Evolutionary conservation across 495 filamentous ascomycete species (phyloP).

Genomic region (Lineolata rhizophorae): DNA sequence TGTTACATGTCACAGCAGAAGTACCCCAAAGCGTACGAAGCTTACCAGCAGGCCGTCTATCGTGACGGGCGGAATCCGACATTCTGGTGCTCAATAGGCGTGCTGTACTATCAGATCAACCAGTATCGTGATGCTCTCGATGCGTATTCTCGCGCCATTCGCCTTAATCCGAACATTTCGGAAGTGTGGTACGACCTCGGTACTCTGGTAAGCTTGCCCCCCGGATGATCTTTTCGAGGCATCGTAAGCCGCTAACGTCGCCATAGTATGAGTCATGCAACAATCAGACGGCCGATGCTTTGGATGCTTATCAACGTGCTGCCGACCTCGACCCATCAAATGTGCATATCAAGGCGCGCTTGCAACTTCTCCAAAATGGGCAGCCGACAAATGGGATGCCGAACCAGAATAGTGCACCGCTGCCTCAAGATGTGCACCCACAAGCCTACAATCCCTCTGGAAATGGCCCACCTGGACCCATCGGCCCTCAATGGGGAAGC

Average conservation of each 20-base stretch:
- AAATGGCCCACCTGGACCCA: slow-evolving; percentile 42
- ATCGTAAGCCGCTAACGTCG: slow-evolving; percentile 14
- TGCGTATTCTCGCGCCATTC: slow-evolving; percentile 94
- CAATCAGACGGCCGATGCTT: slow-evolving; percentile 90
- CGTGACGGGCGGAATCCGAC: slow-evolving; percentile 95
- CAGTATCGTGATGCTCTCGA: slow-evolving; percentile 97
- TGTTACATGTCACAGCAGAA: slow-evolving; percentile 99
- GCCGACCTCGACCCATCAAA: slow-evolving; percentile 86
- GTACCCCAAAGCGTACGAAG: slow-evolving; percentile 96
- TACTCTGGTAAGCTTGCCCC: slow-evolving; percentile 54
- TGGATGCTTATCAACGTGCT: slow-evolving; percentile 87
- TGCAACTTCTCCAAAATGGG: slow-evolving; percentile 61
- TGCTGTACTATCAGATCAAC: slow-evolving; percentile 99
- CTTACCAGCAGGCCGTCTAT: slow-evolving; percentile 97
- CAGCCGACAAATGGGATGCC: slow-evolving; percentile 50
- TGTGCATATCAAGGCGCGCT: slow-evolving; percentile 84
- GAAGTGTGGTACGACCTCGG: slow-evolving; percentile 99
- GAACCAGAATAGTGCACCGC: slow-evolving; percentile 40
- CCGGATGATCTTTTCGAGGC: slow-evolving; percentile 1
- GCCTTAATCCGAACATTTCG: slow-evolving; percentile 94
- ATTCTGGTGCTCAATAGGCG: slow-evolving; percentile 99
- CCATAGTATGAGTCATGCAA: slow-evolving; percentile 89
- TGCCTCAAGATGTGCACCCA: slow-evolving; percentile 46
- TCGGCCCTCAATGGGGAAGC: slow-evolving; percentile 56
- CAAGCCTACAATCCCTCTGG: background rate